These are phyloP conservation scores for Rhizoclosmatium sp. DNA, from an alignment of 192 early-diverging fungal genomes.

Conservation along the genomic window DNA sequence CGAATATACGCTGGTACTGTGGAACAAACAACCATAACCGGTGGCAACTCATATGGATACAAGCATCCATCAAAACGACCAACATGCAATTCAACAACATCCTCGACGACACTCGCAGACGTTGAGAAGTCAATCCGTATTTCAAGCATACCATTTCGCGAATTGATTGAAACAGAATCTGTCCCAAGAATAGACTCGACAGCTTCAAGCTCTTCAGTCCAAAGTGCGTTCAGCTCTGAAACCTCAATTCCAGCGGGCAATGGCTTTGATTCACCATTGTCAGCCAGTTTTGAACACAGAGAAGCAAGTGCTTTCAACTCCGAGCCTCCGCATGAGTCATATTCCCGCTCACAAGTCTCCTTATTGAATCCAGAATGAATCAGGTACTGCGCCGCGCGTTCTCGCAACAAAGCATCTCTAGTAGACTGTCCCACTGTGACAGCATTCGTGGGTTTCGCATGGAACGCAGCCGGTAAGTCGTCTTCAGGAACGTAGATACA, in stretches of 20 bases:
- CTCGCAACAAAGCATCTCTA: slow-evolving; percentile 53
- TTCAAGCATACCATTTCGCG: neutral
- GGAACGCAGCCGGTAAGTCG: slow-evolving; percentile 50
- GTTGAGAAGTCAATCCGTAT: slow-evolving; percentile 37
- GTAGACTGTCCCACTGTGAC: slow-evolving; percentile 50
- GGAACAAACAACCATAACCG: slow-evolving; percentile 66
- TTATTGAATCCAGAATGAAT: slow-evolving; percentile 63
- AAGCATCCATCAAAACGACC: slow-evolving; percentile 60
- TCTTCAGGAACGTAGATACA: slow-evolving; percentile 90
- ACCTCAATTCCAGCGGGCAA: slow-evolving; percentile 43
- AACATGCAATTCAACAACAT: slow-evolving; percentile 58
- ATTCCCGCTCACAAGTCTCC: slow-evolving; percentile 52
- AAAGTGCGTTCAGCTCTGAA: slow-evolving; percentile 54
- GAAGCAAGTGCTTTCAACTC: slow-evolving; percentile 62
- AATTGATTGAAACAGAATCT: neutral
- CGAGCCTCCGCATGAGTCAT: slow-evolving; percentile 49
- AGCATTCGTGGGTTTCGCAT: neutral
- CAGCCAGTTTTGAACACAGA: slow-evolving; percentile 57
- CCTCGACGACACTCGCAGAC: slow-evolving; percentile 12
- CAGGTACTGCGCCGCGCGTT: slow-evolving; percentile 68
- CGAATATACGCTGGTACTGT: slow-evolving; percentile 72
- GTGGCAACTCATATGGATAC: slow-evolving; percentile 73
- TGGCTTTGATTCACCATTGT: slow-evolving; percentile 43
- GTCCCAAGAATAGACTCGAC: slow-evolving; percentile 71
- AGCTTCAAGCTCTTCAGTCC: slow-evolving; percentile 68